These are phyloP conservation scores for Cercospora zeina DNA, from an alignment of 2,329 filamentous ascomycete species.

Conservation along the genomic window DNA sequence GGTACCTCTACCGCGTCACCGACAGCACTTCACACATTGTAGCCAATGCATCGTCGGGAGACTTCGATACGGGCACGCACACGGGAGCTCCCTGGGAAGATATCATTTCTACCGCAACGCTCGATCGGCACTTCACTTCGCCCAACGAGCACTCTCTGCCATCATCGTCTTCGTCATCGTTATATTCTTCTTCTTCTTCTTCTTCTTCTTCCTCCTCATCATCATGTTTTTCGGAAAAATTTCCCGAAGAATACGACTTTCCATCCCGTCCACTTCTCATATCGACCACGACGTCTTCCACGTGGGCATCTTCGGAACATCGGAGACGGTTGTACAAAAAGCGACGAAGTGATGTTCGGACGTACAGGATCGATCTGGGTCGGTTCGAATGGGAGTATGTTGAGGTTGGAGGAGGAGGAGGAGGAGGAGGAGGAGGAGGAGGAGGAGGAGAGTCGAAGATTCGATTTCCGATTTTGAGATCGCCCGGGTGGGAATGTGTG, in stretches of 20 bases:
- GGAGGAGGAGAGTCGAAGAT: background rate
- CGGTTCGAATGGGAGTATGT: conserved; percentile 14
- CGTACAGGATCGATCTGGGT: conserved; percentile 10
- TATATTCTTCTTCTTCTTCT: background rate
- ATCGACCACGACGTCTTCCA: conserved; percentile 10
- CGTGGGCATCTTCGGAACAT: conserved; percentile 14
- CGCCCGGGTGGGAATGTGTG: conserved; percentile 10
- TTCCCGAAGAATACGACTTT: background rate
- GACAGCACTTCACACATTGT: conserved; percentile 22
- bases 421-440: background rate
- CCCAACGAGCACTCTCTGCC: background rate
- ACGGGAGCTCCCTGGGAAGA: conserved; percentile 21
- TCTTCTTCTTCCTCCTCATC: background rate
- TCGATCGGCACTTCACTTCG: conserved; percentile 17
- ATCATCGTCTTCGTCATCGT: background rate
- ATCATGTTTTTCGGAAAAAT: background rate
- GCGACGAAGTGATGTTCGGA: conserved; percentile 9
- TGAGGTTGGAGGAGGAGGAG: background rate
- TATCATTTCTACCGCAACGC: conserved; percentile 16
- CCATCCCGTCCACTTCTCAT: background rate
- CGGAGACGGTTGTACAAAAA: conserved; percentile 14
- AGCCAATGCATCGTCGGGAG: conserved; percentile 6
- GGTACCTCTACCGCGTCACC: conserved; percentile 23
- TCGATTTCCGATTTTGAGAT: conserved; percentile 9
- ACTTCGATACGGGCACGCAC: conserved; percentile 21